Evolutionary conservation across 176 grass and related monocot genomes (phyloP), one percentile per base, ranked within the genome.

Genomic region (Alloteropsis semialata): DNA sequence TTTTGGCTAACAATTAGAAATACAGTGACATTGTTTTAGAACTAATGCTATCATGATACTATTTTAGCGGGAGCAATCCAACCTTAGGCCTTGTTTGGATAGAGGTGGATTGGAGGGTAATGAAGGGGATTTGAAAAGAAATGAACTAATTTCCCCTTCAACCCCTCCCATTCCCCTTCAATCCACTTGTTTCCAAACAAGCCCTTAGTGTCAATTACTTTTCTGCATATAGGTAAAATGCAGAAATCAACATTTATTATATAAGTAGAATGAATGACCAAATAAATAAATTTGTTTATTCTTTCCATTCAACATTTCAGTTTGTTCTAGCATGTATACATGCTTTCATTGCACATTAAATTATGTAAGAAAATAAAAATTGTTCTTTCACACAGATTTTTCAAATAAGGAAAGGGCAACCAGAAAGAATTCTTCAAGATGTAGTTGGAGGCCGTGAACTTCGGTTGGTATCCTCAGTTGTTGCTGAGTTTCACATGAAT

Each of bases 351-450:
- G 30, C 69, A 71, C 27, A 34, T 53, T 51, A 42, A 45, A 81
- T 80, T 50, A 33, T 88, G 16, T 75, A 87, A 69, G 64, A 65
- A 67, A 77, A 71, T 85, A 5, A 29, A 15, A 44, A 33, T 44
- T 55, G 38, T 78, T 78, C 21, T 57, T 70, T 19, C 55, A 17
- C 39, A 58, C 78, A 98, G 96, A 69, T 95, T 56, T 81, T 98
- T 55, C 66, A 91, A 84, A 88, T 98, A 75, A 86, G 87, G 69
- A 91, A 91, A 45, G 96, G 92, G n/a, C 88, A 93, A 63, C 69
- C 92, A 41, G 87, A 95, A 84, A 93, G 69, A 33, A 76, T 98
- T 82, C 86, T 98, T 45, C 84, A 87, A 91, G 91, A 93, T 89
- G 77, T 98, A 75, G 30, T 72, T 84, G 90, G 95, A 73, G 84